Conservation (phyloP, 1,139 yeast genomes). For the Tardiomyces depauwii region DNA sequence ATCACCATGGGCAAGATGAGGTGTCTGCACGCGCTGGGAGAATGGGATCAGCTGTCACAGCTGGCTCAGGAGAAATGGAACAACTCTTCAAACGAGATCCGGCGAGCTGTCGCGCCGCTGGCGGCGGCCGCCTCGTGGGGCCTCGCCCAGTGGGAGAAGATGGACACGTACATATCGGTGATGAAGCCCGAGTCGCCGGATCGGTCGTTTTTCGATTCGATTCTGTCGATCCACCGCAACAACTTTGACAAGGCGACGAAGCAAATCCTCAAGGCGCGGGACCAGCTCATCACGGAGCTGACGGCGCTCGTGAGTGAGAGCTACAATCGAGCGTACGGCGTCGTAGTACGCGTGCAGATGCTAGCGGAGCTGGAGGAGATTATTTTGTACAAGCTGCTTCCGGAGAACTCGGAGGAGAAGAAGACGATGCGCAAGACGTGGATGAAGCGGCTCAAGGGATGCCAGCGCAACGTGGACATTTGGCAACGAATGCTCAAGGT, state of each 20-base stretch:
- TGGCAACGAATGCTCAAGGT: conserved; percentile 97
- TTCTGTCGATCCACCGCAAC: conserved; percentile 73
- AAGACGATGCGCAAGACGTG: conserved; percentile 79
- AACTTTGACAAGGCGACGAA: conserved; percentile 72
- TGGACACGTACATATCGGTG: conserved; percentile 82
- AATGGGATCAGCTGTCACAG: conserved; percentile 89
- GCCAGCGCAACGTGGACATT: conserved; percentile 93
- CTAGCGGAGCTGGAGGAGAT: conserved; percentile 94
- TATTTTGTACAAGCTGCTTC: conserved; percentile 73
- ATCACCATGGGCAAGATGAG: conserved; percentile 97
- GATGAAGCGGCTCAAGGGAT: conserved; percentile 85
- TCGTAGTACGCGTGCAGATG: conserved; percentile 94
- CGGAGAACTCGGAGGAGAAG: conserved; percentile 72
- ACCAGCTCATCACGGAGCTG: conserved; percentile 80
- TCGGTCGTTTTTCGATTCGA: conserved; percentile 87
- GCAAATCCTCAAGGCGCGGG: conserved; percentile 78
- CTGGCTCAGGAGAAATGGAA: conserved; percentile 84
- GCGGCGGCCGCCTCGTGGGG: conserved; percentile 99
- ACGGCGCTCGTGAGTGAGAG: conserved; percentile 94
- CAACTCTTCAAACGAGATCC: conserved; percentile 56
- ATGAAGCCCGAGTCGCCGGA: conserved; percentile 93
- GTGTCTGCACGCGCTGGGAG: conserved; percentile 93
- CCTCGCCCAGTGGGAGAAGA: conserved; percentile 92
- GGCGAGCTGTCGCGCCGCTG: conserved; percentile 85
- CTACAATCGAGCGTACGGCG: conserved; percentile 93